A percentile compares a stretch with the other conserved stretches of the same genome.
phyloP scores from a whole-genome alignment of 805 yeast genomes.

The Starmerella vitae region DNA sequence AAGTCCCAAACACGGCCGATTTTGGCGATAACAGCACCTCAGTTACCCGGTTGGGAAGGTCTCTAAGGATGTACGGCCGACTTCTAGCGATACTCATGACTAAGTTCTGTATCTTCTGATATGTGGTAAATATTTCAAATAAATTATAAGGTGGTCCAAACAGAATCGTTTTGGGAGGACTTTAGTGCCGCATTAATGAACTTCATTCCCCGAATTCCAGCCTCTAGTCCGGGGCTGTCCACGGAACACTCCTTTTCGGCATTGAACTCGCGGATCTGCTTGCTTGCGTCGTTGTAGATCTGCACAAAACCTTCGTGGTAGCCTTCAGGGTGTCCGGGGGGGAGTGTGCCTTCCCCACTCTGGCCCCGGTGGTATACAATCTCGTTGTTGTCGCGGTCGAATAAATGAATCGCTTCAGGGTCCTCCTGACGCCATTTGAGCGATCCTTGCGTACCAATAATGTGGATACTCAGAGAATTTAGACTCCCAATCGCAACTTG shows the following conservation, averaged over 20 bases:
- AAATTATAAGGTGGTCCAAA: neutral
- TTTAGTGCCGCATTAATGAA: slow-evolving; percentile 4
- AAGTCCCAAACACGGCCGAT: slow-evolving; percentile 22
- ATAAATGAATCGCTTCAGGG: neutral
- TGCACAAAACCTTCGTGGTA: slow-evolving; percentile 3
- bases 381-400: neutral
- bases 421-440: slow-evolving; percentile 1
- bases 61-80: slow-evolving; percentile 8
- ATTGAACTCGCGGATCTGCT: neutral
- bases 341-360: slow-evolving; percentile 1
- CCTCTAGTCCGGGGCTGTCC: slow-evolving; percentile 1
- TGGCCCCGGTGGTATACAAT: neutral
- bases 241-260: neutral
- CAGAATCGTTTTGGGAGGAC: neutral
- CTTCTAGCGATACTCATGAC: slow-evolving; percentile 2
- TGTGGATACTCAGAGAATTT: slow-evolving; percentile 1
- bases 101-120: no score
- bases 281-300: slow-evolving; percentile 2
- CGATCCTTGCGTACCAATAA: slow-evolving; percentile 5
- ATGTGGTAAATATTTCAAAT: no score
- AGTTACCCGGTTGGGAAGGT: slow-evolving; percentile 2
- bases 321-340: slow-evolving; percentile 6
- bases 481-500: slow-evolving; percentile 4
- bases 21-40: slow-evolving; percentile 18
- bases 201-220: slow-evolving; percentile 2